Evolutionary conservation across 768 basidiomycete species (phyloP).

Genomic region (Boletus sensibilis): DNA sequence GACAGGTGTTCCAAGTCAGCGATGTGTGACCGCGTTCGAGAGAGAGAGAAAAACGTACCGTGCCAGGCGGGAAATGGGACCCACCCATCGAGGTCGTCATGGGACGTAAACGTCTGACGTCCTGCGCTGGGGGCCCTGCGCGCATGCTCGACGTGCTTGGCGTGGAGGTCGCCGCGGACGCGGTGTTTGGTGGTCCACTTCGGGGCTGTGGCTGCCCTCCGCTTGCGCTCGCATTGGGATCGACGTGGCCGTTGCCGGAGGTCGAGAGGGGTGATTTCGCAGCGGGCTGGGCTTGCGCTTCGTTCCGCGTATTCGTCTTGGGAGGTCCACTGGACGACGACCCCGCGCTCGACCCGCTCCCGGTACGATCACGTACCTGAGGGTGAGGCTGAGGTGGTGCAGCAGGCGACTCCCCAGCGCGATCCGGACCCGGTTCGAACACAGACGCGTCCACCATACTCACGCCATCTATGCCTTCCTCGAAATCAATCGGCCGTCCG

Average conservation of each 20-base stretch:
- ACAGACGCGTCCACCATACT: constrained; percentile 9
- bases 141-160: constrained; percentile 1
- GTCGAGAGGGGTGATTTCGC: background rate
- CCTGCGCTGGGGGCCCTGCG: background rate
- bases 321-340: background rate
- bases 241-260: background rate
- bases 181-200: background rate
- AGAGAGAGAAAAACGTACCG: constrained; percentile 35
- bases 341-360: background rate
- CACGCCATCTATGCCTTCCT: constrained; percentile 33
- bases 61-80: constrained; percentile 48
- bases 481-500: constrained; percentile 39
- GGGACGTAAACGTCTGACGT: background rate
- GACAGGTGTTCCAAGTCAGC: background rate
- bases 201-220: background rate
- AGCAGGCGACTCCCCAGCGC: background rate
- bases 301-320: background rate
- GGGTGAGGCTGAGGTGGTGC: background rate
- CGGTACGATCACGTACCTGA: constrained; percentile 8
- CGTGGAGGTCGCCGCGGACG: background rate
- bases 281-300: background rate
- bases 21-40: background rate
- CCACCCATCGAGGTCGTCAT: constrained; percentile 41
- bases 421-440: constrained; percentile 1
- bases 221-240: background rate